These are phyloP conservation scores for Starmerella stigmatis DNA, from an alignment of 805 yeast genomes.

Conservation along the genomic window DNA sequence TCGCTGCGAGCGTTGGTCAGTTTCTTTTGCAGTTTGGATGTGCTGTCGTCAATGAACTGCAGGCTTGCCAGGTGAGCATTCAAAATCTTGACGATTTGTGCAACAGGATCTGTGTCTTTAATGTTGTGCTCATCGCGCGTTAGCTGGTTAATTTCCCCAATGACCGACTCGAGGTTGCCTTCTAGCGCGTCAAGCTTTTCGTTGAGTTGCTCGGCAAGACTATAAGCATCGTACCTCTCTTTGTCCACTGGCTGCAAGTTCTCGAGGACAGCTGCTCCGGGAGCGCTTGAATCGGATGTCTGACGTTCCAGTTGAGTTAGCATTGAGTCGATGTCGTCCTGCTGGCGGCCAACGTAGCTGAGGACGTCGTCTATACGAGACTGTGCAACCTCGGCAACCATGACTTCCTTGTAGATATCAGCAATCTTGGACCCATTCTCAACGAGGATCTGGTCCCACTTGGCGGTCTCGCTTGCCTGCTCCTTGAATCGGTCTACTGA, in stretches of 20 bases:
- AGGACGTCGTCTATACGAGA: slow-evolving; percentile 77
- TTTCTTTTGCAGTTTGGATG: slow-evolving; percentile 57
- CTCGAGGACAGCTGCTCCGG: slow-evolving; percentile 20
- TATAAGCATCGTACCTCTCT: slow-evolving; percentile 81
- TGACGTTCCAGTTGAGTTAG: slow-evolving; percentile 74
- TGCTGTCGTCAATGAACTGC: slow-evolving; percentile 72
- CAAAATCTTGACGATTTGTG: slow-evolving; percentile 59
- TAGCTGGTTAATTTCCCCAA: slow-evolving; percentile 35
- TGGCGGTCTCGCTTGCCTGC: slow-evolving; percentile 62
- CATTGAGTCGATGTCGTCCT: slow-evolving; percentile 75
- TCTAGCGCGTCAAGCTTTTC: slow-evolving; percentile 72
- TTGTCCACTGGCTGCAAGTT: slow-evolving; percentile 48
- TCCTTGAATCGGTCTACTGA: slow-evolving; percentile 63
- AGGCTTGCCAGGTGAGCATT: slow-evolving; percentile 84
- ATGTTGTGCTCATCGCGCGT: slow-evolving; percentile 69
- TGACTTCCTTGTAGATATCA: slow-evolving; percentile 62
- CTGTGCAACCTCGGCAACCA: slow-evolving; percentile 77
- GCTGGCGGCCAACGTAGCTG: slow-evolving; percentile 79
- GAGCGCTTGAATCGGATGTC: slow-evolving; percentile 17
- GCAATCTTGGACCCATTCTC: slow-evolving; percentile 78
- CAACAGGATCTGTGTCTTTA: slow-evolving; percentile 36
- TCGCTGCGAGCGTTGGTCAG: slow-evolving; percentile 32
- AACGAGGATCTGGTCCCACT: slow-evolving; percentile 79
- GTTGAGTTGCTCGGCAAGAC: slow-evolving; percentile 73
- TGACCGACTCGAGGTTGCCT: slow-evolving; percentile 39